Conservation (phyloP, 768 basidiomycete species). For the Vararia minispora region DNA sequence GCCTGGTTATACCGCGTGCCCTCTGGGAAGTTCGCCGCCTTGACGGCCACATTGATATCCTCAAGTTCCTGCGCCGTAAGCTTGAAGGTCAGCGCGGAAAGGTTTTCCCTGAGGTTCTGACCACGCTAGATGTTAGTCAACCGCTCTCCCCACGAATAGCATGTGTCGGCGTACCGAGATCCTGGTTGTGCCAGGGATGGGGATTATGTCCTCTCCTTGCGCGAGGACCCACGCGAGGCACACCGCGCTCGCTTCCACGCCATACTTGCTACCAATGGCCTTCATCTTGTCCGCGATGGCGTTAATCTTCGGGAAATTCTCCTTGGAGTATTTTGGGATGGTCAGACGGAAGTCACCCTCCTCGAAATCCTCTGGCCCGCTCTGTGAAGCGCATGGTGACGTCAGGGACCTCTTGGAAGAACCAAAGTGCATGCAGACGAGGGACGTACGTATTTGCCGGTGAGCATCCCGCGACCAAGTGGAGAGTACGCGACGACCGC, state of each 20-base stretch:
- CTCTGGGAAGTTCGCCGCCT: too few species aligned
- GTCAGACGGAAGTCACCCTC: slow-evolving; percentile 24
- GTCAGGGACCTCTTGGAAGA: neutral
- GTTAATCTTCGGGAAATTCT: slow-evolving; percentile 36
- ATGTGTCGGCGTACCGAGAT: slow-evolving; percentile 19
- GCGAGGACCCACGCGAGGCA: slow-evolving; percentile 39
- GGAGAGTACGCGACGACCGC: slow-evolving; percentile 34
- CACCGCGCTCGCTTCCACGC: slow-evolving; percentile 34
- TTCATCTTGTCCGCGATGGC: slow-evolving; percentile 26
- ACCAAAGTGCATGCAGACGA: neutral
- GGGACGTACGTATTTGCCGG: slow-evolving; percentile 29
- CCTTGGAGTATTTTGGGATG: slow-evolving; percentile 27
- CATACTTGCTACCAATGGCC: slow-evolving; percentile 25
- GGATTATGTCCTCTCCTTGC: slow-evolving; percentile 34
- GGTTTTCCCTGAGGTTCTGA: slow-evolving; percentile 10
- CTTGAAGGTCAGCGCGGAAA: slow-evolving; percentile 4
- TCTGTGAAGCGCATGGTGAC: slow-evolving; percentile 14
- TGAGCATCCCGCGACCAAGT: slow-evolving; percentile 36
- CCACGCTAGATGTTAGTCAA: neutral
- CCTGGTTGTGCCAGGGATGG: slow-evolving; percentile 36
- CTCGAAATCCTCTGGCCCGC: slow-evolving; percentile 30
- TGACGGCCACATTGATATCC: too few species aligned
- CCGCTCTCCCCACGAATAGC: too few species aligned
- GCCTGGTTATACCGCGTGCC: too few species aligned
- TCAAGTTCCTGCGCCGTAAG: too few species aligned